Percentiles rank a stretch among this genome's conserved stretches.
These are phyloP conservation scores for Lachnellula occidentalis DNA, from an alignment of 2,329 filamentous ascomycete species.

Conservation along the genomic window DNA sequence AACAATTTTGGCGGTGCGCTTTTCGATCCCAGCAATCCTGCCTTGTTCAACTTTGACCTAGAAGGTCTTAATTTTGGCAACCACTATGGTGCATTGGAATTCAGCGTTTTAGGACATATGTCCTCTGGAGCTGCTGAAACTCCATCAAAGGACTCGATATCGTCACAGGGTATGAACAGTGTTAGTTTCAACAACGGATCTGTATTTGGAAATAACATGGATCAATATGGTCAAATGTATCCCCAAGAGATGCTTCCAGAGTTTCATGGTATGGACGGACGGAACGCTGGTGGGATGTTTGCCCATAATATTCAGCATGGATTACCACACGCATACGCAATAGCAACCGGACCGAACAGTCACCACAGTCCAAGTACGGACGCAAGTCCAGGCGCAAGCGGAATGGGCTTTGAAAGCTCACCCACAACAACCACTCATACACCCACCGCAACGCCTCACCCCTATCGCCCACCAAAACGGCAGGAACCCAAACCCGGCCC, in stretches of 20 bases:
- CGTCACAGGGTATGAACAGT: constrained; percentile 42
- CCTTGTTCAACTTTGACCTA: constrained; percentile 92
- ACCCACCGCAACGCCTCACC: constrained; percentile 18
- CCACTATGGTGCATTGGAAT: constrained; percentile 91
- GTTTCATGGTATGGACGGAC: constrained; percentile 43
- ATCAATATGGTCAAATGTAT: constrained; percentile 45
- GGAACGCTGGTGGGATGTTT: constrained; percentile 36
- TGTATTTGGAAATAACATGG: constrained; percentile 28
- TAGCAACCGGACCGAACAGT: constrained; percentile 57
- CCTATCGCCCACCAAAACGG: constrained; percentile 25
- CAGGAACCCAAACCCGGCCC: constrained; percentile 23
- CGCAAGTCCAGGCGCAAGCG: constrained; percentile 52
- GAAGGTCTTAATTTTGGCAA: constrained; percentile 93
- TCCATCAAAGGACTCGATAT: constrained; percentile 58
- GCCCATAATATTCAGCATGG: constrained; percentile 52
- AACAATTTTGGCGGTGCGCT: constrained; percentile 49
- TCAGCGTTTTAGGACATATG: constrained; percentile 95
- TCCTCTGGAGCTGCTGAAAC: constrained; percentile 82
- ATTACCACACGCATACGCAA: constrained; percentile 59
- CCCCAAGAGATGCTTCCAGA: constrained; percentile 44
- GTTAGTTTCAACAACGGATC: constrained; percentile 25
- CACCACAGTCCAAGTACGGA: constrained; percentile 61
- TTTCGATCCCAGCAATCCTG: constrained; percentile 88
- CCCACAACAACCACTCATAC: constrained; percentile 36
- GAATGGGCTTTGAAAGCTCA: constrained; percentile 50